phyloP scores from a whole-genome alignment of 2,329 filamentous ascomycete genomes.

The Drechslera avenae region DNA sequence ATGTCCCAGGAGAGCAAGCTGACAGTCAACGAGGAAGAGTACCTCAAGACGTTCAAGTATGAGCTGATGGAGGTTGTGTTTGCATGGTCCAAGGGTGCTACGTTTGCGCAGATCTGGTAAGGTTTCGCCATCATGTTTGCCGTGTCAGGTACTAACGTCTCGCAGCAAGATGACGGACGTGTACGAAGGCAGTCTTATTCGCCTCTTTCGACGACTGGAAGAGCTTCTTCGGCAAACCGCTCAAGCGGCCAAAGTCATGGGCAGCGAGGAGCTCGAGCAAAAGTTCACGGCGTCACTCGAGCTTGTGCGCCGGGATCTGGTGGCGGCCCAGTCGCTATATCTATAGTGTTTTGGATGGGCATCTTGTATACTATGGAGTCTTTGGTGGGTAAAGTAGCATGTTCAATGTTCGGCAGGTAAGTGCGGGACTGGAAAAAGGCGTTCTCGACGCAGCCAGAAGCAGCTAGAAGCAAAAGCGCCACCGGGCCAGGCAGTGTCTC shows the following conservation, averaged over 20 bases:
- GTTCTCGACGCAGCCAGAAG: constrained; percentile 18
- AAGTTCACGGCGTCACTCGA: constrained; percentile 88
- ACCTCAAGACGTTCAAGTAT: constrained; percentile 85
- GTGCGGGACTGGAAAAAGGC: constrained; percentile 22
- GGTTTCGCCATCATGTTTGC: constrained; percentile 47
- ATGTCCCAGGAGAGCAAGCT: constrained; percentile 95
- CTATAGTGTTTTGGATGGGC: constrained; percentile 52
- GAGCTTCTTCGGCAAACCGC: constrained; percentile 94
- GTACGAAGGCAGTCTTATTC: constrained; percentile 95
- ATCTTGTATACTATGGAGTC: constrained; percentile 19
- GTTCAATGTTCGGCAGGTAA: constrained; percentile 19
- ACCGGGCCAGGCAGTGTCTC: constrained; percentile 20
- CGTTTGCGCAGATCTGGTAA: constrained; percentile 95
- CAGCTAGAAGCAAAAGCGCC: no score
- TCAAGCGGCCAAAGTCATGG: constrained; percentile 96
- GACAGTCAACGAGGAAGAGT: constrained; percentile 92
- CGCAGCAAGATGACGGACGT: constrained; percentile 98
- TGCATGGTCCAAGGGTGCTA: constrained; percentile 86
- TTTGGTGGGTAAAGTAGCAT: constrained; percentile 15
- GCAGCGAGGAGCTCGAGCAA: constrained; percentile 86
- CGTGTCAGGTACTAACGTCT: constrained; percentile 4
- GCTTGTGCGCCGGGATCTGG: constrained; percentile 91
- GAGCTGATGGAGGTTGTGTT: constrained; percentile 97
- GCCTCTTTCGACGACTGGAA: constrained; percentile 92
- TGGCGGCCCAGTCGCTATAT: constrained; percentile 92